Evolutionary conservation across 2,329 filamentous ascomycete genomes (phyloP).

Genomic region (Fusarium virguliforme): DNA sequence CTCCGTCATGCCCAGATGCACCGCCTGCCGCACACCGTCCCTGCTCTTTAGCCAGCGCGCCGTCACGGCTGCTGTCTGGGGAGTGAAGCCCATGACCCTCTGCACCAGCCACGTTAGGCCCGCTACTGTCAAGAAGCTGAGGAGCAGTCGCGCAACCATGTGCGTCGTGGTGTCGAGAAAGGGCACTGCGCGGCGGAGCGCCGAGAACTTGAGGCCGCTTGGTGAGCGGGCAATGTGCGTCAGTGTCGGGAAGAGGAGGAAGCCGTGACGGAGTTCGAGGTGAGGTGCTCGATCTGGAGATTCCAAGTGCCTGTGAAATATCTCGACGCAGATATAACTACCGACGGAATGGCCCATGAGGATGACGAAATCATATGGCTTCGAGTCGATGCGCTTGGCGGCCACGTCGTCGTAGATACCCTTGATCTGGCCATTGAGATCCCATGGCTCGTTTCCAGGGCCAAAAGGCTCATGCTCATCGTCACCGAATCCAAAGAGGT

Average conservation of each 20-base stretch:
- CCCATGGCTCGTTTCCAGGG: slow-evolving; percentile 62
- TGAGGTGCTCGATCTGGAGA: slow-evolving; percentile 54
- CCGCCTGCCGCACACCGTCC: slow-evolving; percentile 72
- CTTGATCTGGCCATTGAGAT: slow-evolving; percentile 69
- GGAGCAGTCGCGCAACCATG: slow-evolving; percentile 59
- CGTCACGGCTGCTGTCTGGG: slow-evolving; percentile 66
- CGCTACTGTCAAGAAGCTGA: slow-evolving; percentile 60
- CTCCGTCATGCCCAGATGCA: slow-evolving; percentile 74
- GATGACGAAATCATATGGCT: slow-evolving; percentile 71
- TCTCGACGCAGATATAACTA: slow-evolving; percentile 79
- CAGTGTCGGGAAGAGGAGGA: slow-evolving; percentile 83
- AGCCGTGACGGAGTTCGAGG: slow-evolving; percentile 65
- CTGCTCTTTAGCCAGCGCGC: slow-evolving; percentile 69
- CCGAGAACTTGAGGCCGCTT: slow-evolving; percentile 65
- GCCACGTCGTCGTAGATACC: slow-evolving; percentile 60
- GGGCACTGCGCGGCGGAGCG: slow-evolving; percentile 60
- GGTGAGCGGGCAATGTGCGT: slow-evolving; percentile 78
- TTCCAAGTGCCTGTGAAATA: slow-evolving; percentile 71
- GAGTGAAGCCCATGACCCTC: slow-evolving; percentile 64
- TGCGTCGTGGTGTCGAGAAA: slow-evolving; percentile 61
- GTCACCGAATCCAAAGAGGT: slow-evolving; percentile 73
- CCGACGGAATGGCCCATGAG: slow-evolving; percentile 84
- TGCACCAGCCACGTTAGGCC: slow-evolving; percentile 63
- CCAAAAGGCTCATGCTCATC: slow-evolving; percentile 66
- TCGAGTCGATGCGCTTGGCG: slow-evolving; percentile 53